phyloP scores from a whole-genome alignment of 78 protist species.

The Mastigamoeba balamuthi region DNA sequence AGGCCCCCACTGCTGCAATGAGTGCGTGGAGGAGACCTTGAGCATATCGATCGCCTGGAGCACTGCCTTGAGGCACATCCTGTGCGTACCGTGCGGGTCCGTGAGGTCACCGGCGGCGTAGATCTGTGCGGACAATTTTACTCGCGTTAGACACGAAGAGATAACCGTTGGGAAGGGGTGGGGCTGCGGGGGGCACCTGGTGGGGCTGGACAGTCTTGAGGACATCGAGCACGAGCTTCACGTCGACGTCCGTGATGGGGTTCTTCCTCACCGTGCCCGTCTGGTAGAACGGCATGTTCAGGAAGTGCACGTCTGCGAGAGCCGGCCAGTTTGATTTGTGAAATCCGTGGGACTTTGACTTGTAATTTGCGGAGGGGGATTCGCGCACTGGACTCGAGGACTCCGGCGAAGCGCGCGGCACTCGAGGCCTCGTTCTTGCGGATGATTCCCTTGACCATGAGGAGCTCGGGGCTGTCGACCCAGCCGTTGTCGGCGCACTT shows the following conservation, averaged over 20 bases:
- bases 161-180: not conserved
- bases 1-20: too few species aligned
- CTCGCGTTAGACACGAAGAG: not conserved
- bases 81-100: slow-evolving; percentile 75
- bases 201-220: slow-evolving; percentile 36
- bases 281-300: slow-evolving; percentile 70
- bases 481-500: slow-evolving; percentile 21
- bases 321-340: too few species aligned
- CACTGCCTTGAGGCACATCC: slow-evolving; percentile 49
- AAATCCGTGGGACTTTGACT: too few species aligned
- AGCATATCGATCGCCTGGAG: slow-evolving; percentile 33
- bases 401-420: slow-evolving; percentile 51
- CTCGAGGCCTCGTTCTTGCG: slow-evolving; percentile 61
- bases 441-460: slow-evolving; percentile 50
- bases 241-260: slow-evolving; percentile 57
- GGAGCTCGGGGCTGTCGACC: slow-evolving; percentile 19
- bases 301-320: slow-evolving; percentile 42
- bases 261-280: slow-evolving; percentile 68
- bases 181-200: not conserved
- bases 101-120: slow-evolving; percentile 71
- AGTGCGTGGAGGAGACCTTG: too few species aligned
- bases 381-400: not conserved
- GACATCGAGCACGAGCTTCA: slow-evolving; percentile 47
- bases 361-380: too few species aligned
- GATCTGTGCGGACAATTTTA: slow-evolving; percentile 8